Base-by-base conservation (phyloP, 495 filamentous ascomycete species). In the Hyaloscypha variabilis region DNA sequence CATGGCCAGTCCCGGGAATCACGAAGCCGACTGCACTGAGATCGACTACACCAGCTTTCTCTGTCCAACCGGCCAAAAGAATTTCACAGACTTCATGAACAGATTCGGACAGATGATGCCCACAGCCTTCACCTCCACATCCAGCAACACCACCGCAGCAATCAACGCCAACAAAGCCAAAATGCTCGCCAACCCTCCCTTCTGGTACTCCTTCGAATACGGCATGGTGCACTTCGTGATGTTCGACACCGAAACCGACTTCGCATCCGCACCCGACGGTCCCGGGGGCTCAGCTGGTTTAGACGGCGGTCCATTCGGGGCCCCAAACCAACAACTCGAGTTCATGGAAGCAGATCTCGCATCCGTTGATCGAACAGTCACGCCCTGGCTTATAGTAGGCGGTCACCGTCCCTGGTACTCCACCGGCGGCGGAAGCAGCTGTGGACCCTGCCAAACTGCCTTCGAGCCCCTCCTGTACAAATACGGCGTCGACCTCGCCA, bases 191-290 rank as follows among this genome's bases (percentile, higher is more conserved):
- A n/a, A n/a, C n/a, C n/a, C n/a, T n/a, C n/a, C n/a, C 75, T 86
- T 86, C 74, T 86, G 83, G 83, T 86, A 86, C 72, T 83, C 81
- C 1, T 86, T 82, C 69, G 79, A 86, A 46, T 79, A 83, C 66
- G 83, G 83, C 64, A 79, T 82, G 75, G 82, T 74, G 0, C 82
- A 86, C 69, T 74, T 80, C 60, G 70, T 80, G 21, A 75, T 77
- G 74, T 79, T 85, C 69, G 73, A 85, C 70, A 83, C 79, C 17
- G 82, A 85, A 62, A 85, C 83, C 13, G 83, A 86, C 65, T 80
- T 85, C 56, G 69, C 74, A 24, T 60, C 75, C 54, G 81, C 77
- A 25, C 65, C 73, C 2, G 73, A 73, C 62, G 64, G 70, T 31
- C 65, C 67, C 23, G 62, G 51, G 76, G 81, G 17, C 76, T 80